phyloP scores from a whole-genome alignment of 768 basidiomycete species.

The Hebeloma cylindrosporum region DNA sequence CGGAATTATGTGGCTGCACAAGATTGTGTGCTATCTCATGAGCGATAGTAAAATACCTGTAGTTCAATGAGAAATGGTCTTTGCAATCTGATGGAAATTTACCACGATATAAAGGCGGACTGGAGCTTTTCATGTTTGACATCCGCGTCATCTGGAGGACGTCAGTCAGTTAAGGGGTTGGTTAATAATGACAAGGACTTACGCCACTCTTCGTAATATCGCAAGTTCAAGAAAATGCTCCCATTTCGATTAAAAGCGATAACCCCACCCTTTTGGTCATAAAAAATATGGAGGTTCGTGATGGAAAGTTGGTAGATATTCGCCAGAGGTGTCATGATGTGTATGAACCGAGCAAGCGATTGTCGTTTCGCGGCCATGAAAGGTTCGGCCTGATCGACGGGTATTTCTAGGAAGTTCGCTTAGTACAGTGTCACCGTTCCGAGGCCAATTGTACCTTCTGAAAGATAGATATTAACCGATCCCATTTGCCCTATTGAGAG shows the following conservation, averaged over 20 bases:
- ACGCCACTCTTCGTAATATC: constrained; percentile 90
- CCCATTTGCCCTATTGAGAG: constrained; percentile 54
- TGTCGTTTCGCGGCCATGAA: constrained; percentile 57
- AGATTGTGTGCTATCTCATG: constrained; percentile 95
- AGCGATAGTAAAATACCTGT: constrained; percentile 86
- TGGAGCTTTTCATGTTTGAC: constrained; percentile 52
- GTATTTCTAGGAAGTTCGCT: too few species aligned
- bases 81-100: not conserved
- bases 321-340: constrained; percentile 64
- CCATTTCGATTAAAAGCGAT: constrained; percentile 95
- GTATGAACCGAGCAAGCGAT: constrained; percentile 68
- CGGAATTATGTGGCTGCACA: constrained; percentile 81
- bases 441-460: constrained; percentile 46
- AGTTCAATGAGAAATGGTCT: not conserved
- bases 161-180: not conserved
- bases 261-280: constrained; percentile 72
- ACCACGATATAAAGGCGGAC: constrained; percentile 84
- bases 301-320: constrained; percentile 73
- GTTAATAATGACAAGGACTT: constrained; percentile 32
- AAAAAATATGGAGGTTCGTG: constrained; percentile 81
- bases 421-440: too few species aligned
- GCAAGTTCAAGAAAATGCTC: constrained; percentile 84
- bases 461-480: constrained; percentile 59
- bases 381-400: constrained; percentile 37
- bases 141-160: constrained; percentile 61